Conservation (phyloP, 805 yeast species). For the Ogataea pini region DNA sequence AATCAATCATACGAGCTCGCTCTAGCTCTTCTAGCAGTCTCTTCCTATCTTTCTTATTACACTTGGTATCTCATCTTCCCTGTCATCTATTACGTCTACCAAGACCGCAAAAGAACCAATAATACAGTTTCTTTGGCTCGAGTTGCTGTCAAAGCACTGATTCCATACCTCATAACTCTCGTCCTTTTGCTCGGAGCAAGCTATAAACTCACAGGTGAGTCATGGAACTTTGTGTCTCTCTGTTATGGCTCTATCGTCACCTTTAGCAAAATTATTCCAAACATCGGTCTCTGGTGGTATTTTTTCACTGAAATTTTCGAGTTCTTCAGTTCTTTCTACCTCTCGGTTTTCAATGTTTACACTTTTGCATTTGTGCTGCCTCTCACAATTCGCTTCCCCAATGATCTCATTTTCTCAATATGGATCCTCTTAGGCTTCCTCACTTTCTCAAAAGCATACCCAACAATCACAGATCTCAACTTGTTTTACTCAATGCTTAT, state of each 20-base stretch:
- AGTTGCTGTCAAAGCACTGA: slow-evolving; percentile 29
- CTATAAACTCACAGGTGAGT: slow-evolving; percentile 38
- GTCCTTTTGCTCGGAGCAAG: slow-evolving; percentile 39
- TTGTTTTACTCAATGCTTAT: slow-evolving; percentile 35
- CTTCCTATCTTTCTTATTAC: slow-evolving; percentile 63
- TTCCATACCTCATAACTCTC: slow-evolving; percentile 31
- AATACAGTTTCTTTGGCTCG: neutral
- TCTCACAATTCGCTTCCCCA: slow-evolving; percentile 63
- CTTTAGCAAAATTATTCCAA: slow-evolving; percentile 78
- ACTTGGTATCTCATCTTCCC: slow-evolving; percentile 66
- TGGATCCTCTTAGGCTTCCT: slow-evolving; percentile 45
- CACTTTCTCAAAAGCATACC: slow-evolving; percentile 77
- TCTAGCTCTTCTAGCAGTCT: slow-evolving; percentile 55
- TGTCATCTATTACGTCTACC: slow-evolving; percentile 37
- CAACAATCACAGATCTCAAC: slow-evolving; percentile 76
- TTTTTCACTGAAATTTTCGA: slow-evolving; percentile 94
- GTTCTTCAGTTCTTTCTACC: slow-evolving; percentile 79
- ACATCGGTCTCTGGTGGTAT: slow-evolving; percentile 98
- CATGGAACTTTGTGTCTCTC: slow-evolving; percentile 49
- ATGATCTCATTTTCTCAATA: slow-evolving; percentile 36
- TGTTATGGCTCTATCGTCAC: slow-evolving; percentile 59
- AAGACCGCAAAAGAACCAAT: neutral
- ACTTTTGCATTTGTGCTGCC: slow-evolving; percentile 69
- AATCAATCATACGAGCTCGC: slow-evolving; percentile 43
- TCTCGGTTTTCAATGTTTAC: slow-evolving; percentile 80